phyloP scores from a whole-genome alignment of 2,329 filamentous ascomycete species.

The Sporothrix schenckii region DNA sequence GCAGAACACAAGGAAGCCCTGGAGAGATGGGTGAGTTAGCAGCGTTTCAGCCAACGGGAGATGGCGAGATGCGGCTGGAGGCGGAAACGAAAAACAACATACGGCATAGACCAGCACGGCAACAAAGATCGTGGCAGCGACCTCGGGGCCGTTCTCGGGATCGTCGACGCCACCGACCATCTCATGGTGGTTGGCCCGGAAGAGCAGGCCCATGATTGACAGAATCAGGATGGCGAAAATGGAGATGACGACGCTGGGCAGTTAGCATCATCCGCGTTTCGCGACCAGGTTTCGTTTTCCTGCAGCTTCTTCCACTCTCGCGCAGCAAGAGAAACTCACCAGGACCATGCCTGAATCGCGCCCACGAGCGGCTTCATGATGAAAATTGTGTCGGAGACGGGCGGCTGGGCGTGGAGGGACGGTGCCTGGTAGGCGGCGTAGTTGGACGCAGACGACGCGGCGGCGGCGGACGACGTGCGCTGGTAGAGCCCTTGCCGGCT shows the following conservation, averaged over 20 bases:
- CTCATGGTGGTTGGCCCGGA: slow-evolving; percentile 77
- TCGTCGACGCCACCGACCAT: slow-evolving; percentile 76
- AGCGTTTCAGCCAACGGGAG: background rate
- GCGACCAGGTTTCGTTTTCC: too few relatives aligned
- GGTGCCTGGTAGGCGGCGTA: slow-evolving; percentile 26
- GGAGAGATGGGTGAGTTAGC: background rate
- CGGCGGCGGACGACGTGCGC: slow-evolving; percentile 19
- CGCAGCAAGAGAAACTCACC: slow-evolving; percentile 58
- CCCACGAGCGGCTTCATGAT: slow-evolving; percentile 94
- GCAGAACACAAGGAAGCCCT: slow-evolving; percentile 92
- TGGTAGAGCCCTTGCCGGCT: slow-evolving; percentile 29
- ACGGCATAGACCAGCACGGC: slow-evolving; percentile 89
- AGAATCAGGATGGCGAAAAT: slow-evolving; percentile 68
- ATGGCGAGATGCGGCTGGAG: too few relatives aligned
- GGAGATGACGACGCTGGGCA: slow-evolving; percentile 71
- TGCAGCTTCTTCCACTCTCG: too few relatives aligned
- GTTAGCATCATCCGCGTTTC: background rate
- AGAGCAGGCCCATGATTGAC: slow-evolving; percentile 68
- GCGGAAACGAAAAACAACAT: slow-evolving; percentile 49
- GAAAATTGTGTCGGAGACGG: slow-evolving; percentile 39
- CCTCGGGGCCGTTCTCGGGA: slow-evolving; percentile 72
- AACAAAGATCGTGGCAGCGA: slow-evolving; percentile 82
- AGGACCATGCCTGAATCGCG: slow-evolving; percentile 91
- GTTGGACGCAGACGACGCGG: slow-evolving; percentile 11
- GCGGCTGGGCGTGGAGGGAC: background rate